Percentiles rank a stretch among this genome's conserved stretches.
Conservation (phyloP, 1,284 basidiomycete species). For the Papiliotrema nemorosa region DNA sequence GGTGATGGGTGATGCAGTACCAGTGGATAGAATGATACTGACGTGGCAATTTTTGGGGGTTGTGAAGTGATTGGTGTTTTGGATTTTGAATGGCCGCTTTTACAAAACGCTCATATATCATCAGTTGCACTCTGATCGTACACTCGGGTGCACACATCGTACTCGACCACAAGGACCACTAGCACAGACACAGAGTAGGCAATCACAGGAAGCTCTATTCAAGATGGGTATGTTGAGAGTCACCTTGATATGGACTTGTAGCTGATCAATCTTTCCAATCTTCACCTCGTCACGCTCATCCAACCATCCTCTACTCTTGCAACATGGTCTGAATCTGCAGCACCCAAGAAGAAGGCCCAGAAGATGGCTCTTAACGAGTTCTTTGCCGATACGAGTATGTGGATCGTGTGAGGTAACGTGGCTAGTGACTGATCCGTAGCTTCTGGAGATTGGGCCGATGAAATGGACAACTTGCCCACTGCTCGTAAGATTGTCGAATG, state of each 20-base stretch:
- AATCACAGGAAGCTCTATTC: not conserved
- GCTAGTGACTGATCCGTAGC: constrained; percentile 51
- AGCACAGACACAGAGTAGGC: too few relatives aligned
- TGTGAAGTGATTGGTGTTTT: too few relatives aligned
- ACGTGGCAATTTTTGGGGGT: too few relatives aligned
- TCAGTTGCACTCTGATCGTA: too few relatives aligned
- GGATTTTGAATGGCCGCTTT: too few relatives aligned
- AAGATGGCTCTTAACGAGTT: constrained; percentile 90
- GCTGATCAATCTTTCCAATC: not conserved
- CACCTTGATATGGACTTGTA: not conserved
- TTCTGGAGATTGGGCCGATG: constrained; percentile 87
- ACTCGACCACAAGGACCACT: too few relatives aligned
- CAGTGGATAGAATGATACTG: too few relatives aligned
- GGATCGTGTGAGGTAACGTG: not conserved
- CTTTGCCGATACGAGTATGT: constrained; percentile 72
- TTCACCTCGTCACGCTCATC: not conserved
- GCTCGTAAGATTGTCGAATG: constrained; percentile 63
- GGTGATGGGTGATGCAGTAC: too few relatives aligned
- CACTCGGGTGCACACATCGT: too few relatives aligned
- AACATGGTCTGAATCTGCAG: constrained; percentile 17
- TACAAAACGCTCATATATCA: too few relatives aligned
- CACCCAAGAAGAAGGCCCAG: constrained; percentile 69
- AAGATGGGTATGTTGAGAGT: constrained; percentile 2
- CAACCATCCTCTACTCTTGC: not conserved
- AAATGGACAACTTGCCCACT: constrained; percentile 83